Conservation (phyloP, 140 eudicot species). For the Anethum foeniculum region DNA sequence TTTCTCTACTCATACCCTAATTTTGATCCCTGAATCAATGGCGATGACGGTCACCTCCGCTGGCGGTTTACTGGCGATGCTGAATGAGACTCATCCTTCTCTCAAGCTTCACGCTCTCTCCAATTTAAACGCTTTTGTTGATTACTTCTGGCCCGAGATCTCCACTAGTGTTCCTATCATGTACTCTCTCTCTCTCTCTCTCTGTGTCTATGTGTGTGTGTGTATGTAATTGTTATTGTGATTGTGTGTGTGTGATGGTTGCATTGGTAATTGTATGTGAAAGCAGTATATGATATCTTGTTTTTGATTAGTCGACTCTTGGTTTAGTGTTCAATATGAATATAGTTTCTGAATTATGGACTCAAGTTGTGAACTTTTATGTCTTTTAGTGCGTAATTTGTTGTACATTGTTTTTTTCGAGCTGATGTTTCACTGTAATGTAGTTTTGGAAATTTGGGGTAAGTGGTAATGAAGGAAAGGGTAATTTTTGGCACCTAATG, state of each 20-base stretch:
- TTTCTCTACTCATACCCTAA: neutral
- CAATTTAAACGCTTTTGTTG: constrained; percentile 61
- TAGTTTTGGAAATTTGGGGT: neutral
- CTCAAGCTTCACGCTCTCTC: constrained; percentile 77
- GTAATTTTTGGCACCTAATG: neutral
- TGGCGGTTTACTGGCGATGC: constrained; percentile 82
- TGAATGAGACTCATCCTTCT: constrained; percentile 61
- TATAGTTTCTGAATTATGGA: neutral
- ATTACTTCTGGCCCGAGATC: constrained; percentile 95
- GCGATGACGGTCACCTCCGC: constrained; percentile 85
- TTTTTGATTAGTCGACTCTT: neutral
- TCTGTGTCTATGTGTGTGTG: no score
- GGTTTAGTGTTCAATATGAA: neutral
- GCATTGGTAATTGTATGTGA: neutral
- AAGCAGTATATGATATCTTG: neutral
- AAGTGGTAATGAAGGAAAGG: neutral
- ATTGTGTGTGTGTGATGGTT: neutral
- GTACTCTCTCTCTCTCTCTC: constrained; percentile 21
- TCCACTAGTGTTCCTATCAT: constrained; percentile 74
- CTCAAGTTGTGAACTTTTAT: neutral
- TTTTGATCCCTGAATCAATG: neutral
- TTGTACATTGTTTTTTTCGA: neutral
- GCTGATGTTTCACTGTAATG: neutral
- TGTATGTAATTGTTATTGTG: neutral
- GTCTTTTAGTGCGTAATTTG: neutral